Evolutionary conservation across 805 yeast genomes (phyloP), one percentile per base, ranked within the genome.

Genomic region (Gaillardinia entomophila): DNA sequence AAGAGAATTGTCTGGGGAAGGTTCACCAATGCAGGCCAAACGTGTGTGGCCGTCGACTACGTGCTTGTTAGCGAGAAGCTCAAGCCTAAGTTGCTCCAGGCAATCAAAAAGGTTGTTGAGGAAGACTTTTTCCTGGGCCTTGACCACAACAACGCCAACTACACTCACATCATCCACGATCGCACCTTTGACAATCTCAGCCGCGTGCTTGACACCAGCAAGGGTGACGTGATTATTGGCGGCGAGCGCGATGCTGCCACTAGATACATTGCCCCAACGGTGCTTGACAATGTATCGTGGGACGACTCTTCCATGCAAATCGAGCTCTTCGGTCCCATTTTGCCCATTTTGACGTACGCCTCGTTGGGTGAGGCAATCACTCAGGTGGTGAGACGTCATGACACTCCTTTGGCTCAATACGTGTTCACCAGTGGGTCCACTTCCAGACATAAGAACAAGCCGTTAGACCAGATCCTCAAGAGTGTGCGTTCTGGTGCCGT

Each of bases 21-120:
- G 45, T 81, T 80, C 50, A 60, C 75, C 20, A 90, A 87, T 52
- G 75, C 83, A 12, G 97, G 97, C 12, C 97, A 89, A 62, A 79
- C 92, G 2, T 89, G 97, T 63, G 83, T 86, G 25, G 84, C 95
- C 7, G 82, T 89, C 6, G 97, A 90, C 60, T 89, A 87, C 49
- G 60, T 82, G 4, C 48, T 86, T 28, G 82, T 78, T n/a, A 86
- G 82, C 37, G 74, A 68, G 35, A 54, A 66, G 3, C 57, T 78
- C 15, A 75, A 79, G 47, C 73, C 63, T 17, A 60, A 72, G 41
- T 73, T 84, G 31, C 57, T 77, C 6, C 44, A 45, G 1, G 63
- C 57, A 5, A 49, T 74, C 34, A 46, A 67, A 33, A 45, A 54
- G 25, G 67, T 68, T 14, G 46, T 71, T 19, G 54, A 58, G 22